phyloP scores from a whole-genome alignment of 371 early-diverging fungal species.

The Dinochytrium kinnereticum region DNA sequence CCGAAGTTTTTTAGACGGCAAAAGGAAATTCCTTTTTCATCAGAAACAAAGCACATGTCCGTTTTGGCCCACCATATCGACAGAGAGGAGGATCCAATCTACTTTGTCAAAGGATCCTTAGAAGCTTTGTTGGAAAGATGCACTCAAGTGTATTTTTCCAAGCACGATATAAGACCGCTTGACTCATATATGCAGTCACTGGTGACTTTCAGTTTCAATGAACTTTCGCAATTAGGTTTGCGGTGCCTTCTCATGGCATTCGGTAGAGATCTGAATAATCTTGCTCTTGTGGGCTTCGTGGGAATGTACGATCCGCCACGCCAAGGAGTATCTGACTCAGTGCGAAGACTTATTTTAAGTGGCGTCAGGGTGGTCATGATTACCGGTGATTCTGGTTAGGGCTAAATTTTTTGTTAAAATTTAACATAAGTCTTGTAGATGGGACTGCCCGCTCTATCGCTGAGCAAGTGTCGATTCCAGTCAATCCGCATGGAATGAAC shows the following conservation, averaged over 20 bases:
- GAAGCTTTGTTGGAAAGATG: conserved; percentile 76
- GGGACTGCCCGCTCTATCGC: conserved; percentile 84
- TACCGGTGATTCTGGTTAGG: conserved; percentile 89
- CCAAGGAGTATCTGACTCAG: conserved; percentile 70
- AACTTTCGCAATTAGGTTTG: conserved; percentile 81
- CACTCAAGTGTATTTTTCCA: conserved; percentile 60
- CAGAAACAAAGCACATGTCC: conserved; percentile 91
- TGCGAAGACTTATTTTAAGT: conserved; percentile 65
- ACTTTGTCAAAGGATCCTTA: conserved; percentile 78
- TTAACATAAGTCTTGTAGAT: conserved; percentile 44
- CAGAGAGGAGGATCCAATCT: conserved; percentile 8
- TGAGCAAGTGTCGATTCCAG: conserved; percentile 72
- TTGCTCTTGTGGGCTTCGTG: conserved; percentile 81
- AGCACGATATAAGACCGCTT: conserved; percentile 37
- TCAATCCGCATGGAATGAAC: conserved; percentile 56
- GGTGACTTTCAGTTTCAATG: conserved; percentile 40
- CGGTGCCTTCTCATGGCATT: conserved; percentile 87
- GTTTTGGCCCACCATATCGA: conserved; percentile 41
- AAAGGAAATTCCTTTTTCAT: conserved; percentile 85
- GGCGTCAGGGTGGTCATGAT: conserved; percentile 86
- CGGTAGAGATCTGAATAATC: conserved; percentile 56
- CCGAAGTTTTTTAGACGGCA: conserved; percentile 51
- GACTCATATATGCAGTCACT: conserved; percentile 23
- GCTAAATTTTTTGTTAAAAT: conserved; percentile 4
- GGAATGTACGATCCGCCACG: conserved; percentile 89